Evolutionary conservation across 164 flowering plant genomes (phyloP), one percentile per base, ranked within the genome.

Genomic region (Berberis thunbergii): DNA sequence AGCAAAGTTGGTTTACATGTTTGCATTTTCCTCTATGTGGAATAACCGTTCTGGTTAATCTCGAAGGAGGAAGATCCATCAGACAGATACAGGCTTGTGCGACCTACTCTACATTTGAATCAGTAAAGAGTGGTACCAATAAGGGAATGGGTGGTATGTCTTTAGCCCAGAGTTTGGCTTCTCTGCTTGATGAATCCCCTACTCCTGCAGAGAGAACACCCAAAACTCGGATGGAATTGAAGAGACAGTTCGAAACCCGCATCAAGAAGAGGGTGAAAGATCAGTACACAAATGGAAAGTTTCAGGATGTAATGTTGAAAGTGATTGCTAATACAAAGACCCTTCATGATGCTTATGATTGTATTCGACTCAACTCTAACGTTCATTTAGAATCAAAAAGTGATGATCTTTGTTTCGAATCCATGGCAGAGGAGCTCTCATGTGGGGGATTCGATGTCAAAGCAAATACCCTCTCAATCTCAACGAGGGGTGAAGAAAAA

Each of bases 181-280:
- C 59, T 72, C 64, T 93, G 43, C 75, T 86, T 64, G 89, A 84
- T 52, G 92, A 90, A 73, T 73, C 87, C 56, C 69, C 72, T 50
- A 41, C 41, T 60, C 62, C 59, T 41, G 66, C 70, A 7, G 68
- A 77, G 65, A 75, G 57, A 68, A 80, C 41, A 64, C 70, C 75
- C 12, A 71, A 48, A 68, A 78, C 77, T 26, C 74, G 89, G 55
- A 70, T 81, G 72, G 91, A 87, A 73, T 76, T 78, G 44, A 87
- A 84, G 76, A 76, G 88, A 71, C 72, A 73, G 41, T 70, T 81
- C 65, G 96, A 85, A 71, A 69, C 77, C 46, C 87, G 83, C 7
- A 77, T 94, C 45, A 94, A 94, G 84, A 86, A 86, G 82, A 84
- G 81, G 76, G 97, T 91, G 59, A 94, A 89, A 74, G 88, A 81